Evolutionary conservation across 352 stramenopile species (phyloP), one percentile per base, ranked within the genome.

Genomic region (Halophytophthora batemanensis): DNA sequence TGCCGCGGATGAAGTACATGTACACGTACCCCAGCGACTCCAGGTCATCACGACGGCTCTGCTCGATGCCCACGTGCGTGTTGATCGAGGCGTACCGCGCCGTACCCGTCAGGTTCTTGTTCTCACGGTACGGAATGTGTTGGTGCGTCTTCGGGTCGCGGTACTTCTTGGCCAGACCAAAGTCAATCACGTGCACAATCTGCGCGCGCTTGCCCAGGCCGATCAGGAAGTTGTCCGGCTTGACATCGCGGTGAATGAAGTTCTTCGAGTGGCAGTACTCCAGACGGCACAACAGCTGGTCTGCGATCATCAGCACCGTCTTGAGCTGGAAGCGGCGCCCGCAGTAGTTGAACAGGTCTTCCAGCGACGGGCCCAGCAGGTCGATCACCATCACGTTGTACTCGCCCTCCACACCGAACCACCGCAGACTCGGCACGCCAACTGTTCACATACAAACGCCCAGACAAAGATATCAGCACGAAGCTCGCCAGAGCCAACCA

Each of bases 311-410:
- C 29, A 98, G 72, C 52, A 98, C 94, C 5, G 93, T 98, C 73
- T 98, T 98, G 31, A 98, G 79, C 57, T 94, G 88, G 64, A 96
- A 96, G 54, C 81, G 77, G 15, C 84, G 76, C 10, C 82, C 82
- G 53, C 85, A 95, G 67, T 91, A 92, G 66, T 93, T 95, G 71
- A 95, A 95, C 34, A 95, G 60, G 46, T 94, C 82, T 40, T 94
- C 84, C 8, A 94, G 76, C 39, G 90, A 98, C 6, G 96, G 97
- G 13, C 98, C 98, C 6, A 99, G 78, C 36, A 99, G 73, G 69
- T 99, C 98, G 45, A 99, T 96, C 19, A 99, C 97, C 96, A 99
- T 99, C 29, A 99, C 97, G 62, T 99, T 99, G 85, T 99, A 99
- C 69, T 99, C 95, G 45, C 95, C 97, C 79, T 99, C 97, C 19